A percentile compares a stretch with the other conserved stretches of the same genome.
Conservation (phyloP, 805 yeast genomes). For the Teunomyces stri region DNA sequence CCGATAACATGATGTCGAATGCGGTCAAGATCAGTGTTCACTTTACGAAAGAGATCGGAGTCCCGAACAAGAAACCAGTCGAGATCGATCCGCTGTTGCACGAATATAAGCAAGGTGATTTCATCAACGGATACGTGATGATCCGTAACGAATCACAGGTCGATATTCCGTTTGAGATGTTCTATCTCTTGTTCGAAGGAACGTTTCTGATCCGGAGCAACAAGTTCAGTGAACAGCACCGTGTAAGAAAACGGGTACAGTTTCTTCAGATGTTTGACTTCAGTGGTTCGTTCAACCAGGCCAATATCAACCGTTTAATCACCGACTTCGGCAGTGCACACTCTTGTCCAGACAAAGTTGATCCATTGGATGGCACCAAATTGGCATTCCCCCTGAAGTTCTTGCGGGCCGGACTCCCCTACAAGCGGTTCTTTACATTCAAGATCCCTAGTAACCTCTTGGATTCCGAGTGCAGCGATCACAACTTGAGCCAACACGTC, state of each 20-base stretch:
- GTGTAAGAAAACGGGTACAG: conserved; percentile 13
- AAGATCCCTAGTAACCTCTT: conserved; percentile 35
- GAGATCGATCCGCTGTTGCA: conserved; percentile 28
- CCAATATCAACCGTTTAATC: conserved; percentile 28
- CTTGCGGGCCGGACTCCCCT: conserved; percentile 20
- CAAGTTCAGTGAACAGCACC: conserved; percentile 9
- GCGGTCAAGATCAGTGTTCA: conserved; percentile 25
- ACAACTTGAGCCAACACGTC: conserved; percentile 29
- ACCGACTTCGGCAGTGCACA: conserved; percentile 18
- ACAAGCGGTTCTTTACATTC: conserved; percentile 42
- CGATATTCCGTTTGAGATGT: conserved; percentile 59
- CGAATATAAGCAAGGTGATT: conserved; percentile 69
- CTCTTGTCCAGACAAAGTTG: conserved; percentile 16
- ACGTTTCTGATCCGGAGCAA: conserved; percentile 24
- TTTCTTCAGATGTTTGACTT: conserved; percentile 52
- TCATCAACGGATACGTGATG: conserved; percentile 53
- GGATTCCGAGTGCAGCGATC: conserved; percentile 37
- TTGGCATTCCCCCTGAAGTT: conserved; percentile 16
- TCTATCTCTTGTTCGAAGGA: conserved; percentile 59
- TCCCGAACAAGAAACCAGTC: conserved; percentile 23
- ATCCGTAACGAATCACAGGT: conserved; percentile 40
- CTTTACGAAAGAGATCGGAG: conserved; percentile 36
- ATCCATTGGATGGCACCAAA: conserved; percentile 26
- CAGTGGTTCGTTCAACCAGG: conserved; percentile 49
- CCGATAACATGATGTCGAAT: conserved; percentile 25